phyloP scores from a whole-genome alignment of 2,329 filamentous ascomycete genomes.

The Pseudocercospora vitis region DNA sequence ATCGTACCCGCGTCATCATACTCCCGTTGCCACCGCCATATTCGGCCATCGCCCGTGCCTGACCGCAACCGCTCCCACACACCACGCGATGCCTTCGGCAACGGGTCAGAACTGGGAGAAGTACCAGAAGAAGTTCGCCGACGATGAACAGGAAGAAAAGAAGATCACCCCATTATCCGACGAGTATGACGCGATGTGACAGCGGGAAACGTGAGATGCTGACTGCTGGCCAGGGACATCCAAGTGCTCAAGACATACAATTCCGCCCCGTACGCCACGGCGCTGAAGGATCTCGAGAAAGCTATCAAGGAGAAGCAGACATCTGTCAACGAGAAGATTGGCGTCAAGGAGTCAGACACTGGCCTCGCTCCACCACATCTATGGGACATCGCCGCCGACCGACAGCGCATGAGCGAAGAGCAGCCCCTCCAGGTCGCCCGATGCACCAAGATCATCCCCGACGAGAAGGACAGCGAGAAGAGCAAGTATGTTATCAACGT shows the following conservation, averaged over 20 bases:
- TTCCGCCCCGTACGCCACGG: slow-evolving; percentile 88
- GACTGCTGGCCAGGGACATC: slow-evolving; percentile 70
- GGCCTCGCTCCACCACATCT: slow-evolving; percentile 96
- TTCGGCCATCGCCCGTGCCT: neutral
- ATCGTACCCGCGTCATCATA: neutral
- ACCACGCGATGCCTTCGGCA: slow-evolving; percentile 76
- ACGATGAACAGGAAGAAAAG: slow-evolving; percentile 98
- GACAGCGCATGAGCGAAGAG: slow-evolving; percentile 97
- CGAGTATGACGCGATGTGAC: slow-evolving; percentile 66
- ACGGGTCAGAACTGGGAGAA: slow-evolving; percentile 97
- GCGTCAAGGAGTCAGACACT: slow-evolving; percentile 87
- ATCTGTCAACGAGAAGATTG: slow-evolving; percentile 98
- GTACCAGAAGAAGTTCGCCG: slow-evolving; percentile 94
- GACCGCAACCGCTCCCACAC: neutral
- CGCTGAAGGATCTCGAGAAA: slow-evolving; percentile 96
- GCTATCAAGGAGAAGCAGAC: slow-evolving; percentile 99
- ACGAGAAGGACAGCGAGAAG: slow-evolving; percentile 94
- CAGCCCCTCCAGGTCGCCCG: slow-evolving; percentile 95
- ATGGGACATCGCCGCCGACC: slow-evolving; percentile 96
- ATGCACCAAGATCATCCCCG: slow-evolving; percentile 98
- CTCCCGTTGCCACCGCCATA: neutral
- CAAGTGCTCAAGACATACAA: slow-evolving; percentile 99
- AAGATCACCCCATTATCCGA: slow-evolving; percentile 97
- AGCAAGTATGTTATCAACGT: slow-evolving; percentile 99
- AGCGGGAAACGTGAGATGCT: slow-evolving; percentile 2